Evolutionary conservation across 768 basidiomycete genomes (phyloP).

Genomic region (Dioszegia hungarica): DNA sequence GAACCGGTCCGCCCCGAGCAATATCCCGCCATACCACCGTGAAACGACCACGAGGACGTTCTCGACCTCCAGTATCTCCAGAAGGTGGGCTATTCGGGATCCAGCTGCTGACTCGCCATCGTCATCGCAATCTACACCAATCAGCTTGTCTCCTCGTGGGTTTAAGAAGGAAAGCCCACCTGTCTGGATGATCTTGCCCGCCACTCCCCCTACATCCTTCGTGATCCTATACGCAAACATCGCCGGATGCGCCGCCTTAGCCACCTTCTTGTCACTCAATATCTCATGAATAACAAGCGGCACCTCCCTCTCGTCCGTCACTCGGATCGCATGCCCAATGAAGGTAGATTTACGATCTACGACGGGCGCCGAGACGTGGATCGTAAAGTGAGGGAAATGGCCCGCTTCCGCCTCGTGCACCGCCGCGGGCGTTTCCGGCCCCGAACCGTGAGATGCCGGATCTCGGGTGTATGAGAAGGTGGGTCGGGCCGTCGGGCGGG

Average conservation of each 20-base stretch:
- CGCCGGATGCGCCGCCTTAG: slow-evolving; percentile 39
- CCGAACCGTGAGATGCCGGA: background rate
- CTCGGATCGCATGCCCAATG: slow-evolving; percentile 74
- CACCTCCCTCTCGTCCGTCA: slow-evolving; percentile 73
- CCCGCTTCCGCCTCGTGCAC: slow-evolving; percentile 7
- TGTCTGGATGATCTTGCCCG: slow-evolving; percentile 25
- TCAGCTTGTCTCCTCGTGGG: background rate
- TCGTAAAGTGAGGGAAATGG: slow-evolving; percentile 51
- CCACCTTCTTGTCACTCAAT: slow-evolving; percentile 48
- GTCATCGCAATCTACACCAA: slow-evolving; percentile 75
- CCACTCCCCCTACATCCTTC: slow-evolving; percentile 40
- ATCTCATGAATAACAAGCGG: slow-evolving; percentile 46
- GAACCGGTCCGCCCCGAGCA: slow-evolving; percentile 71
- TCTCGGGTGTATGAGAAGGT: slow-evolving; percentile 25
- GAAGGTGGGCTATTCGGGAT: slow-evolving; percentile 77
- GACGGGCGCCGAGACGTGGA: slow-evolving; percentile 73
- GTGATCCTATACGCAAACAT: slow-evolving; percentile 40
- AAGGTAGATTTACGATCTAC: slow-evolving; percentile 79
- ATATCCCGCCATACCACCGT: slow-evolving; percentile 87
- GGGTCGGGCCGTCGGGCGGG: slow-evolving; percentile 19
- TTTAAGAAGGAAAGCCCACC: slow-evolving; percentile 46
- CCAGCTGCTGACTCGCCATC: slow-evolving; percentile 93
- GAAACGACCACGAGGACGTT: slow-evolving; percentile 87
- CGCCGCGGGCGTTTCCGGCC: slow-evolving; percentile 5
- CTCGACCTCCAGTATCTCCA: slow-evolving; percentile 70